Evolutionary conservation across 495 filamentous ascomycete species (phyloP), one percentile per base, ranked within the genome.

Genomic region (Aspergillus nanangensis): DNA sequence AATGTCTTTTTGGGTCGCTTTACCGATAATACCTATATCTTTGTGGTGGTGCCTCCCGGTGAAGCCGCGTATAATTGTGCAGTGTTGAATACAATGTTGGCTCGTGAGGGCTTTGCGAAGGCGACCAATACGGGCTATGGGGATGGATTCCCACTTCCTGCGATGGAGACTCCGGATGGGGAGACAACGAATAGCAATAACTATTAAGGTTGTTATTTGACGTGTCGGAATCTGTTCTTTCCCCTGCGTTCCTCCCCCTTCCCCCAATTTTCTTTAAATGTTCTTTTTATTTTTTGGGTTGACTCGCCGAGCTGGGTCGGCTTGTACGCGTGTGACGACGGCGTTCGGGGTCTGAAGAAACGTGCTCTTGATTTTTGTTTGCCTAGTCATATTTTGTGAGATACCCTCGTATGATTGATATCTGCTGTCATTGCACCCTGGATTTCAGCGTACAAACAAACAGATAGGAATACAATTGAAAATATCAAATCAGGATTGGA

Each of bases 1-100:
- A 90, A 86, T 64, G 84, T 95, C 71, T 95, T 96, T 61, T 84
- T 95, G 33, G 83, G 85, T 51, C 86, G 90, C 44, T 85, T 98
- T 55, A 98, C 93, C 0, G 89, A 91, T 29, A 98, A 98, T 58
- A 97, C 93, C 8, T 97, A 96, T 57, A 84, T 97, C 40, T 85
- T 95, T 45, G 84, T 92, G 0, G 86, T 92, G 15, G 80, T 96
- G 52, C 90, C 91, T 0, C 89, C 90, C 0, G 87, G 88, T 10
- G 91, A 94, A 56, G 84, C 86, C 5, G 79, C 87, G 25, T 91
- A 92, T 60, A 95, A 96, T 50, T 84, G 84, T 46, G 90, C 91
- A 15, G 78, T 90, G 61, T 65, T 95, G 54, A 97, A 97, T 57
- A 90, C 91, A 51, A 81, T 85, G 58, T 80, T 93, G 31, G 94